Evolutionary conservation across 176 grass and related monocot genomes (phyloP), one percentile per base, ranked within the genome.

Genomic region (Dactylis glomerata): DNA sequence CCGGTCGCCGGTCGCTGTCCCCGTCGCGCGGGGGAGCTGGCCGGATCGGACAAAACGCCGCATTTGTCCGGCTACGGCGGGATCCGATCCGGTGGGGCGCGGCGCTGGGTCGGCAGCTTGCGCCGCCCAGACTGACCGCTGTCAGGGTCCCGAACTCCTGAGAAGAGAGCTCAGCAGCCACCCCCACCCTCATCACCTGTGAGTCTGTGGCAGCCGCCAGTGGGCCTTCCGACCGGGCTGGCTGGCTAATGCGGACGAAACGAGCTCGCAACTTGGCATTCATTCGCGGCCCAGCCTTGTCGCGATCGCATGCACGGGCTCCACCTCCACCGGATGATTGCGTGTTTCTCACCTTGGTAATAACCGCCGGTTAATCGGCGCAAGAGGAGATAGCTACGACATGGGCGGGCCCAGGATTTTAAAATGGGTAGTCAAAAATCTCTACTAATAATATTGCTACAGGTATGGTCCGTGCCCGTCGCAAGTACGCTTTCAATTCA

Each of bases 131-230:
- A 58, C 84, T 86, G 88, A 90, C 88, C 80, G n/a, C 47, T 86
- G 84, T 38, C 84, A 86, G 88, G 22, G 47, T 50, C 84, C 83
- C 68, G 67, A 58, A 79, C 88, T 40, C 84, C 84, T 58, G 79
- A 47, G 88, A 36, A n/a, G n/a, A n/a, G n/a, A n/a, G n/a, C n/a
- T n/a, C n/a, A n/a, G n/a, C n/a, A n/a, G n/a, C 52, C 52, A n/a
- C 8, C 22, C 52, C 22, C n/a, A 22, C 22, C 55, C 57, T 36
- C 34, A 5, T 36, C 34, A 5, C 34, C 5, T 59, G 57, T 11
- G 55, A 24, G n/a, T 56, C 54, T 6, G 49, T 20, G 55, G 22
- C 20, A 23, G 55, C 51, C 52, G 57, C 70, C 41, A 36, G 34
- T 5, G 5, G 34, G 19, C 57, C 65, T 55, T 6, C 76, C 5